phyloP scores from a whole-genome alignment of 768 basidiomycete species.

The Lentinula detonsa region DNA sequence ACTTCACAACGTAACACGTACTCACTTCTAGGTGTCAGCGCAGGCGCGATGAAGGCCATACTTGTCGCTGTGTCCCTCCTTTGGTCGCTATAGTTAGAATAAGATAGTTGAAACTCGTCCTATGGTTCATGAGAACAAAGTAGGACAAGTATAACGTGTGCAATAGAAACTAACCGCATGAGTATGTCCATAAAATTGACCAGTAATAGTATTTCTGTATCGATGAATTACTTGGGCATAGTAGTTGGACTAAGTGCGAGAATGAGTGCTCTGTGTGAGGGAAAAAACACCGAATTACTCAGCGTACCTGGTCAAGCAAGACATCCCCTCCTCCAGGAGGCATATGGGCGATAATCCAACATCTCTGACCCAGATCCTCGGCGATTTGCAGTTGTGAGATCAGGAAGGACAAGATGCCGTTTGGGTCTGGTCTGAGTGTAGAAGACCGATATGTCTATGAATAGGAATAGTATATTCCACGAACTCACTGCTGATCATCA shows the following conservation, averaged over 20 bases:
- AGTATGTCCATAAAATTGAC: conserved; percentile 33
- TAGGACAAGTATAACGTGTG: background rate
- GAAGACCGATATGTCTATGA: background rate
- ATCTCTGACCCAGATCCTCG: conserved; percentile 53
- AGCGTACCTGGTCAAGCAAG: conserved; percentile 43
- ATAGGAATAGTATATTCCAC: background rate
- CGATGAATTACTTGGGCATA: conserved; percentile 32
- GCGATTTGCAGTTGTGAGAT: conserved; percentile 50
- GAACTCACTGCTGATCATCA: conserved; percentile 35
- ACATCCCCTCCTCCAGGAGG: conserved; percentile 43
- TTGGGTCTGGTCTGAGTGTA: conserved; percentile 42
- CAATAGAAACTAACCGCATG: conserved; percentile 1
- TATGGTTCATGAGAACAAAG: conserved; percentile 9
- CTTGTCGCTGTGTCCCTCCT: conserved; percentile 38
- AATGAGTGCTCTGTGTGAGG: background rate
- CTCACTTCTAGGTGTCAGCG: conserved; percentile 52
- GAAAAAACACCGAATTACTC: background rate
- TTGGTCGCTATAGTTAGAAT: conserved; percentile 45
- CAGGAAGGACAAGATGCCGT: conserved; percentile 51
- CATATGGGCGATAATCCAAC: conserved; percentile 60
- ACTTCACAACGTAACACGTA: background rate
- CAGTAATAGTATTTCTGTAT: conserved; percentile 29
- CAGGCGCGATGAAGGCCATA: conserved; percentile 45
- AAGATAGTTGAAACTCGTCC: conserved; percentile 58
- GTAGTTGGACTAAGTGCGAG: conserved; percentile 34